Base-by-base conservation (phyloP, 345 rosid genomes). In the Populus simonii region DNA sequence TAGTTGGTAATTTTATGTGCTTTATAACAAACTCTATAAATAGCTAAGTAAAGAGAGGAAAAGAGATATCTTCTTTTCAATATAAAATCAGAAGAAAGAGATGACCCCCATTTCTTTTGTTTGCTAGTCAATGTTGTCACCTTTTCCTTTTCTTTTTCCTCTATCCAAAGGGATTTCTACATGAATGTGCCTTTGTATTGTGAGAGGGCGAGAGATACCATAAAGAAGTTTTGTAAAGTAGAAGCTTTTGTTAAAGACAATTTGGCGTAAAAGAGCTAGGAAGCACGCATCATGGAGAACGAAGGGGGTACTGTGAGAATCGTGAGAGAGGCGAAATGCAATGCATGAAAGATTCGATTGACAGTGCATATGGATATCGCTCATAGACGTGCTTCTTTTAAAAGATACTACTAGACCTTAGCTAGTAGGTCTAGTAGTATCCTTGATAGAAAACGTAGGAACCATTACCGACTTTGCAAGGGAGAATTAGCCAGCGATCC, bases 171-270 rank as follows among this genome's bases (percentile, higher is more conserved):
- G 59, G 73, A 68, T 77, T 67, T 68, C 43, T 59, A 29, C 17
- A 45, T 45, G 2, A 45, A 45, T 2, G 3, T 45, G 49, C 49
- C 49, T 12, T 2, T 45, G 4, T 11, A 11, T 12, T 12, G 51
- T 45, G 51, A 13, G 66, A 20, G 70, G n/a, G 72, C 70, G 63
- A 66, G 77, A 66, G 71, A 77, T 53, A 13, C 31, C 20, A 61
- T 18, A 73, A 77, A 78, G 83, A 61, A 57, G 66, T 33, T 65
- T 23, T 33, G 63, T 29, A 83, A 83, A 83, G 85, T 63, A 53
- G 20, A 78, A 49, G 72, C 83, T 83, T 87, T 87, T 71, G 82
- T 68, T 74, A 83, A 80, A 82, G 82, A 69, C 35, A 73, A 70
- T 53, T 66, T 76, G 75, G 71, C 35, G 72, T 45, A 59, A 77